Conservation (phyloP, 208 protist species). For the Leishmania turanica region DNA sequence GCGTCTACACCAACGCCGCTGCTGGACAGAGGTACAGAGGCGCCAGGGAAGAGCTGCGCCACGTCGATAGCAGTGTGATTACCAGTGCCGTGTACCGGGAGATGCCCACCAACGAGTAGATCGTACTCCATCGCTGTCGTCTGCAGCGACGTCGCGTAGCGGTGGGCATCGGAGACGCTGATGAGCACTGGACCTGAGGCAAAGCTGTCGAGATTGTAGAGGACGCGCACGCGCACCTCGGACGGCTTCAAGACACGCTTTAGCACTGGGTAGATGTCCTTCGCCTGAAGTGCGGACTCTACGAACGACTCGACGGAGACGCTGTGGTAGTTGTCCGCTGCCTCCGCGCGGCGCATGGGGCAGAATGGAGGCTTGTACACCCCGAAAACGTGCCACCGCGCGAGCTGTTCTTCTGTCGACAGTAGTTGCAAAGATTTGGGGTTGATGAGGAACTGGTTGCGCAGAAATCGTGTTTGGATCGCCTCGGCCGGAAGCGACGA, state of each 20-base stretch:
- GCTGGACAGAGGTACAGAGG: neutral
- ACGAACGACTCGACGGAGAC: slow-evolving; percentile 88
- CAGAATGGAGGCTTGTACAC: slow-evolving; percentile 92
- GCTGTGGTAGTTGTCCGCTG: slow-evolving; percentile 72
- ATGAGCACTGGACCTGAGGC: slow-evolving; percentile 83
- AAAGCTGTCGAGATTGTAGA: slow-evolving; percentile 67
- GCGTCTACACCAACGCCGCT: neutral
- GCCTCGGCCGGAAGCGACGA: slow-evolving; percentile 53
- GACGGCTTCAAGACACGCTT: slow-evolving; percentile 26
- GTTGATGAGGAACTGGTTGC: slow-evolving; percentile 80
- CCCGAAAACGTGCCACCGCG: slow-evolving; percentile 61
- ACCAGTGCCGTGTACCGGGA: slow-evolving; percentile 36
- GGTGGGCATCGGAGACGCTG: slow-evolving; percentile 46
- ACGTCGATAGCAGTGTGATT: slow-evolving; percentile 29
- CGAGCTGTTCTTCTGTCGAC: slow-evolving; percentile 34
- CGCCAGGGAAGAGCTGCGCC: slow-evolving; percentile 29
- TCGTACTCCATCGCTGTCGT: slow-evolving; percentile 74
- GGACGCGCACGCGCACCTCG: slow-evolving; percentile 68
- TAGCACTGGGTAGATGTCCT: slow-evolving; percentile 46
- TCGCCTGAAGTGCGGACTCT: slow-evolving; percentile 58
- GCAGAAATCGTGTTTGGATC: slow-evolving; percentile 75
- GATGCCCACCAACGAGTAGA: slow-evolving; percentile 75
- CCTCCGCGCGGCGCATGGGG: slow-evolving; percentile 75
- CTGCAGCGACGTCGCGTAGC: slow-evolving; percentile 48
- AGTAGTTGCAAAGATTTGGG: slow-evolving; percentile 72